Base-by-base conservation (phyloP, 116 monocot species). In the Phalaenopsis hybrid region DNA sequence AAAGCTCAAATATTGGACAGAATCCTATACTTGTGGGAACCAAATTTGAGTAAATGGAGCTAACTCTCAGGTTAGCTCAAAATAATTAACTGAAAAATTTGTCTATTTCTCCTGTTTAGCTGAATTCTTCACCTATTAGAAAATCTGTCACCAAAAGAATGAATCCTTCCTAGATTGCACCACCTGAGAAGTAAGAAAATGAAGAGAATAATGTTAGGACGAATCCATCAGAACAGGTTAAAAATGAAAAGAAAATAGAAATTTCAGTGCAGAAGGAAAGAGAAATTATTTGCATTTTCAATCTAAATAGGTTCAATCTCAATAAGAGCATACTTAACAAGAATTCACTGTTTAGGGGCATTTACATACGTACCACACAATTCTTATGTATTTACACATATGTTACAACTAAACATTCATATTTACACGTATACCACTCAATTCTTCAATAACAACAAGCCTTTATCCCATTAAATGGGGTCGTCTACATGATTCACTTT, bases 61-160 rank as follows among this genome's bases (percentile, higher is more conserved):
- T 49, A 77, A 77, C 77, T 52, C 77, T 77, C 23, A 4, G 77
- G 77, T 77, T 77, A 77, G 77, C 77, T 31, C 52, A 28, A 77
- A 77, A 77, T 77, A 77, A 77, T 77, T 77, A 52, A 52, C 77
- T 51, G 44, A 77, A 1, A 46, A 77, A n/a, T 31, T 77, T 77
- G 8, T 31, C 41, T 31, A 52, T 34, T 75, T 8, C 51, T 25
- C 51, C 80, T 4, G 82, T 80, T 72, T 57, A 4, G 79, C 85
- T 77, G 75, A 82, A 57, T 85, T 82, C 18, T 78, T 77, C 34
- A 85, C 79, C 79, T 77, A 51, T 10, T 77, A 31, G 52, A 13
- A 31, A 28, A 77, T 77, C 77, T 51, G 49, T 51, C 25, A 51
- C 45, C 77, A 41, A 77, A 77, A 52, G 51, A 80, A 80, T 20